Conservation (phyloP, 2,329 filamentous ascomycete species). For the Aspergillus fumigatiaffinis region DNA sequence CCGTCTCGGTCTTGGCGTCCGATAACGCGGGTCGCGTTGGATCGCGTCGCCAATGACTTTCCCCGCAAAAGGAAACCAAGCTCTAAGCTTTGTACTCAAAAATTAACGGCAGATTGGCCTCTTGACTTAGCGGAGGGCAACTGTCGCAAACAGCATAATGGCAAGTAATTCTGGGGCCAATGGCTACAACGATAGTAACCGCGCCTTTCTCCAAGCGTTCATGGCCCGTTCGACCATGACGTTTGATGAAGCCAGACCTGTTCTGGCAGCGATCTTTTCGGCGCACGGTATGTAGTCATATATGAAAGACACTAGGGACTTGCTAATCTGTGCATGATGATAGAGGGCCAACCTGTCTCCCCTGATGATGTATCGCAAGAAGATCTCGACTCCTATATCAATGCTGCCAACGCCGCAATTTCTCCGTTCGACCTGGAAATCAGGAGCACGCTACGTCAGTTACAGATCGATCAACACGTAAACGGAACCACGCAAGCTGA, state of each 20-base stretch:
- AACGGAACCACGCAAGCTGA: slow-evolving; percentile 26
- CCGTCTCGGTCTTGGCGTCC: slow-evolving; percentile 9
- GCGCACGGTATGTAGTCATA: slow-evolving; percentile 44
- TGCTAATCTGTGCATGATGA: not conserved
- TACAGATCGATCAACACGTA: slow-evolving; percentile 33
- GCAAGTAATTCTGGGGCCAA: slow-evolving; percentile 15
- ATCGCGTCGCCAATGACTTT: slow-evolving; percentile 6
- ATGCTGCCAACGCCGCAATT: slow-evolving; percentile 66
- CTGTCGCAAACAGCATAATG: slow-evolving; percentile 3
- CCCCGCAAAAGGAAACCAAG: not conserved
- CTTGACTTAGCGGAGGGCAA: not conserved
- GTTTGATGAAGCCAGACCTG: slow-evolving; percentile 64
- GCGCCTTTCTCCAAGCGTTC: slow-evolving; percentile 87
- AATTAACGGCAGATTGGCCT: not conserved
- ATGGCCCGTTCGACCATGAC: slow-evolving; percentile 75
- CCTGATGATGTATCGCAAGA: slow-evolving; percentile 64
- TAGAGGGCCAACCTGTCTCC: slow-evolving; percentile 47
- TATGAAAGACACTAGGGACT: not conserved
- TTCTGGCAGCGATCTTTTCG: slow-evolving; percentile 73
- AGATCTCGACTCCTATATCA: slow-evolving; percentile 65
- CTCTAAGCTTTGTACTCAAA: not conserved
- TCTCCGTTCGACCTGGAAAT: slow-evolving; percentile 86
- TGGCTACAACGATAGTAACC: slow-evolving; percentile 63
- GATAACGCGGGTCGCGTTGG: slow-evolving; percentile 9
- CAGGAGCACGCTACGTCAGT: slow-evolving; percentile 67